Conservation (phyloP, 2,329 filamentous ascomycete genomes). For the Colletotrichum sp. region DNA sequence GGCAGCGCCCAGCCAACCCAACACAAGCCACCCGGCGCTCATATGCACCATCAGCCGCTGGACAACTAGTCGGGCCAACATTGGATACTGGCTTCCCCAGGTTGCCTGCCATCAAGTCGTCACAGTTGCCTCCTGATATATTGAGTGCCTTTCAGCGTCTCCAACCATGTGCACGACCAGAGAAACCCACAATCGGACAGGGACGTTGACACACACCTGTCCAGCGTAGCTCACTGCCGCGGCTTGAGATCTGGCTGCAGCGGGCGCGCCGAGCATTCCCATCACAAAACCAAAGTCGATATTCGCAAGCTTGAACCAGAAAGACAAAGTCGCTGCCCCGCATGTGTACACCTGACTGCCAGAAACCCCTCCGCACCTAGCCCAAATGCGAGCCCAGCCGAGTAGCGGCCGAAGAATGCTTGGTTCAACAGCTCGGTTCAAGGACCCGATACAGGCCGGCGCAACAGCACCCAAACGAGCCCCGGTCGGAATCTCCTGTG, state of each 20-base stretch:
- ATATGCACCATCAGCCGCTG: not conserved
- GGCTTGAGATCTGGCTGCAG: not conserved
- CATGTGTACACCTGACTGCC: slow-evolving; percentile 6
- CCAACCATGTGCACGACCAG: not conserved
- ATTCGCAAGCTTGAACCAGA: not conserved
- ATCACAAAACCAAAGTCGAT: not conserved
- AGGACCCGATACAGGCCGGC: not conserved
- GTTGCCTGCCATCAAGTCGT: not conserved
- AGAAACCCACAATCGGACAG: not conserved
- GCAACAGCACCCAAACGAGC: not conserved
- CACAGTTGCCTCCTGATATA: not conserved
- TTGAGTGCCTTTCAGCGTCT: not conserved
- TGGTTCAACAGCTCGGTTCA: not conserved
- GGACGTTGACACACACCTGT: not conserved
- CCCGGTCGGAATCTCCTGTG: not conserved
- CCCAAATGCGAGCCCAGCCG: not conserved
- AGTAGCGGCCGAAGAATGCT: not conserved
- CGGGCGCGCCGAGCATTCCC: not conserved
- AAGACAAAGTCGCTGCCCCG: slow-evolving; percentile 5
- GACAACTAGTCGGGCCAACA: not conserved
- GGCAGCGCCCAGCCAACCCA: not conserved
- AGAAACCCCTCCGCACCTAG: not conserved
- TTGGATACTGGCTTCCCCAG: not conserved
- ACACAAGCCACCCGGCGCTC: not conserved
- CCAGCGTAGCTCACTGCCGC: not conserved